Conservation (phyloP, 192 early-diverging fungal genomes). For the Mortierella hygrophila region DNA sequence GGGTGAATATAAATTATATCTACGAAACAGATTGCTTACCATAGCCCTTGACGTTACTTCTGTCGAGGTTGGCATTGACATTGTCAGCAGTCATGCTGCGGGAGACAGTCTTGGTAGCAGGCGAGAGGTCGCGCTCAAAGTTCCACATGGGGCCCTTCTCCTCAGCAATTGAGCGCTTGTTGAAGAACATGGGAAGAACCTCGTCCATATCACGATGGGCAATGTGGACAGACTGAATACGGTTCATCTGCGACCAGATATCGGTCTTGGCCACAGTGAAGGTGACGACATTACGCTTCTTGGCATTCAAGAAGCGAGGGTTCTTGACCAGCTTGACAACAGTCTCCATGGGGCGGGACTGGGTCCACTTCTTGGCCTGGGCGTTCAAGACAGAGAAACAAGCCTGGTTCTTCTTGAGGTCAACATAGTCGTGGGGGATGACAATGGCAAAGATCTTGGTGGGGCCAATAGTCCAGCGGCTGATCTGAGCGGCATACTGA, state of each 20-base stretch:
- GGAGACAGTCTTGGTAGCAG: slow-evolving; percentile 12
- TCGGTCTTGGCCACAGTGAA: slow-evolving; percentile 29
- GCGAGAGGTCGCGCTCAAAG: slow-evolving; percentile 25
- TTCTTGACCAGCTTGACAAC: slow-evolving; percentile 51
- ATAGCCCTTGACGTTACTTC: slow-evolving; percentile 35
- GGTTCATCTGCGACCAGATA: slow-evolving; percentile 50
- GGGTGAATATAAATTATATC: background rate
- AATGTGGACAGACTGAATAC: slow-evolving; percentile 29
- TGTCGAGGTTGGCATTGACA: slow-evolving; percentile 35
- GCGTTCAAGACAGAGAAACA: slow-evolving; percentile 16
- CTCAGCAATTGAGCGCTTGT: slow-evolving; percentile 34
- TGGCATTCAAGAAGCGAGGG: slow-evolving; percentile 15
- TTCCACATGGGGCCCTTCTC: slow-evolving; percentile 48
- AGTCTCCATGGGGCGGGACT: slow-evolving; percentile 23
- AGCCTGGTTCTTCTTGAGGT: slow-evolving; percentile 37
- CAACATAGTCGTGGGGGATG: slow-evolving; percentile 44
- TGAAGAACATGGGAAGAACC: slow-evolving; percentile 16
- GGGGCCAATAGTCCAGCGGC: slow-evolving; percentile 27
- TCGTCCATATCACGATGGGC: slow-evolving; percentile 22
- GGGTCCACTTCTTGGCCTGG: slow-evolving; percentile 8
- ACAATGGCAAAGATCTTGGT: slow-evolving; percentile 21
- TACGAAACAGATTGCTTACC: slow-evolving; percentile 11
- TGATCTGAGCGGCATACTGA: slow-evolving; percentile 17
- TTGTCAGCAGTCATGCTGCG: background rate
- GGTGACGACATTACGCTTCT: slow-evolving; percentile 15